Evolutionary conservation across 2,329 filamentous ascomycete genomes (phyloP), one percentile per base, ranked within the genome.

Genomic region (Ploettnerulaceae sp.): DNA sequence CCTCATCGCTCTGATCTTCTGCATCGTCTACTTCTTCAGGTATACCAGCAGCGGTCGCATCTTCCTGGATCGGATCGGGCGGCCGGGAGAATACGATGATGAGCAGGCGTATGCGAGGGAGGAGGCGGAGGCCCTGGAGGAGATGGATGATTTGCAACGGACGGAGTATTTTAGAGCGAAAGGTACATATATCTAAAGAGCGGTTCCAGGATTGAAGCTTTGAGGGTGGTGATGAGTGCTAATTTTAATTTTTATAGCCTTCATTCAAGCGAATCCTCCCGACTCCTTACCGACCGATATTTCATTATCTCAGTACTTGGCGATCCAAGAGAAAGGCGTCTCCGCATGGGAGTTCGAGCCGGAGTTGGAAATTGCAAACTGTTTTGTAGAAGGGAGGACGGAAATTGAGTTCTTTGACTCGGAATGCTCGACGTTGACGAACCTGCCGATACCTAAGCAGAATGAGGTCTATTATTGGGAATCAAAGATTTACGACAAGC

Each of bases 391-490:
- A 69, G 91, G 73, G 31, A 81, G 93, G 56, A 98, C 93, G 8
- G 93, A 98, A 67, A 95, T 98, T 54, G 93, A 98, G 66, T 98
- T 98, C 70, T 98, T 95, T 64, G 93, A 98, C 67, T 93, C 89
- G 2, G 93, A 95, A 66, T 97, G 91, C 71, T 95, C 90, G 59
- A 93, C 97, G 52, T 54, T 65, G 35, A 61, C 59, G 31, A 98
- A 98, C 61, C 69, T 98, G 31, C 93, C 93, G 0, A 89, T 98
- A 6, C 93, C 93, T 11, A 98, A 98, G 64, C 93, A 98, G 64
- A 98, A 98, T 63, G 93, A 98, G 63, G 91, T 97, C 8, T 98
- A 98, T 67, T 98, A 98, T 68, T 98, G 93, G 93, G 93, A 98
- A 67, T 87, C 90, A 46, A 98, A 98, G 73, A 85, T 98, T 43